Conservation (phyloP, 176 grass and related monocot genomes). For the Melocanna baccifera region DNA sequence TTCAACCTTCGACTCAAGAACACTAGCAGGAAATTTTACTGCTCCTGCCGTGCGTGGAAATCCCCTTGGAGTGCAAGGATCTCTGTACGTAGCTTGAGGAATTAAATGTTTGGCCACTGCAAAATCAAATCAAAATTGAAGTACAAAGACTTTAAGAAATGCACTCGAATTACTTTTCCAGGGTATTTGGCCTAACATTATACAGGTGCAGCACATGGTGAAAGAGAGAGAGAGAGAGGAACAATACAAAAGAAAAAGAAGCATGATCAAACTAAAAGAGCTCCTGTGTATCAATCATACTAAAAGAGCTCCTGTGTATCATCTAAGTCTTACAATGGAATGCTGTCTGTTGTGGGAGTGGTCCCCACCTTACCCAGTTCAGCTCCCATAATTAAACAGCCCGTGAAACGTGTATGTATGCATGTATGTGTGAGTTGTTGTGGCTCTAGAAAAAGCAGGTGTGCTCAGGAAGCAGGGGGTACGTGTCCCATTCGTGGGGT, state of each 20-base stretch:
- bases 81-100: constrained; percentile 58
- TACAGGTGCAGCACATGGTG: neutral
- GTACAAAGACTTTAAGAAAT: neutral
- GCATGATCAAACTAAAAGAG: neutral
- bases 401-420: too few species aligned
- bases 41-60: constrained; percentile 34
- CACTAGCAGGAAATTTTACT: constrained; percentile 45
- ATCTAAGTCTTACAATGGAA: neutral
- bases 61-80: constrained; percentile 87
- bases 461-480: too few species aligned
- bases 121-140: constrained; percentile 26
- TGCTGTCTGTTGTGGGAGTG: too few species aligned
- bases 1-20: constrained; percentile 41
- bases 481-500: too few species aligned
- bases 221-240: neutral
- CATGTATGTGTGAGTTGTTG: too few species aligned
- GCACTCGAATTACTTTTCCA: neutral
- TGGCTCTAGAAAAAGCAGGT: too few species aligned
- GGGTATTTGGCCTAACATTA: neutral
- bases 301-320: neutral
- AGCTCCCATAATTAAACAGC: too few species aligned
- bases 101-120: constrained; percentile 58
- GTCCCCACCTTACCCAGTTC: too few species aligned
- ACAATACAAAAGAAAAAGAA: neutral
- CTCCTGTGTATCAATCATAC: neutral